Conservation (phyloP, 345 rosid genomes). For the Balakata baccata region DNA sequence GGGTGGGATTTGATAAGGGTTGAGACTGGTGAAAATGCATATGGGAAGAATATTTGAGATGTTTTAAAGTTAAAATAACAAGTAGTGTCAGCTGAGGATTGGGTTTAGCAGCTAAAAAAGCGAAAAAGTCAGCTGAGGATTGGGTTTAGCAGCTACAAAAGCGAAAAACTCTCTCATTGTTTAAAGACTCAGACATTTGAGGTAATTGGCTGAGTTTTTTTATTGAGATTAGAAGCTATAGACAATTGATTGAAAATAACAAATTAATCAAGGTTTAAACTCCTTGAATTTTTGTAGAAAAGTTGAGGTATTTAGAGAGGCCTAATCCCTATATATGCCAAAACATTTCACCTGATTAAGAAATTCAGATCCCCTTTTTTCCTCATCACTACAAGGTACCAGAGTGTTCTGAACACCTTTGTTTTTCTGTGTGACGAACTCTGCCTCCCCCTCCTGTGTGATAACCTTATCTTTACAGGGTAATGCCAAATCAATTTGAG, state of each 20-base stretch:
- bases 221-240: background rate
- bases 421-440: slow-evolving; percentile 21
- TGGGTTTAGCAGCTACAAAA: too few relatives aligned
- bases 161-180: background rate
- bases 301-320: too few relatives aligned
- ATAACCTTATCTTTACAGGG: slow-evolving; percentile 27
- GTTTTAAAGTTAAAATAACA: too few relatives aligned
- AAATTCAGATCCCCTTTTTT: slow-evolving; percentile 70
- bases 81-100: too few relatives aligned
- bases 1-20: too few relatives aligned
- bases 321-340: background rate
- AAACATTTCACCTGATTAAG: slow-evolving; percentile 54
- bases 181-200: background rate
- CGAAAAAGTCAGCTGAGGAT: background rate
- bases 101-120: too few relatives aligned
- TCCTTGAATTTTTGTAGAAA: background rate
- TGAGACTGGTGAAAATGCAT: too few relatives aligned
- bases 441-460: slow-evolving; percentile 17
- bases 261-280: too few relatives aligned
- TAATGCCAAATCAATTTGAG: slow-evolving; percentile 34
- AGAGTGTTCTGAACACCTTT: slow-evolving; percentile 24
- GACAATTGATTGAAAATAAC: too few relatives aligned
- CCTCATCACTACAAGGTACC: slow-evolving; percentile 41
- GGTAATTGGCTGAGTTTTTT: background rate
- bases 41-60: too few relatives aligned